Evolutionary conservation across 768 basidiomycete species (phyloP).

Genomic region (Tricholoma furcatifolium): DNA sequence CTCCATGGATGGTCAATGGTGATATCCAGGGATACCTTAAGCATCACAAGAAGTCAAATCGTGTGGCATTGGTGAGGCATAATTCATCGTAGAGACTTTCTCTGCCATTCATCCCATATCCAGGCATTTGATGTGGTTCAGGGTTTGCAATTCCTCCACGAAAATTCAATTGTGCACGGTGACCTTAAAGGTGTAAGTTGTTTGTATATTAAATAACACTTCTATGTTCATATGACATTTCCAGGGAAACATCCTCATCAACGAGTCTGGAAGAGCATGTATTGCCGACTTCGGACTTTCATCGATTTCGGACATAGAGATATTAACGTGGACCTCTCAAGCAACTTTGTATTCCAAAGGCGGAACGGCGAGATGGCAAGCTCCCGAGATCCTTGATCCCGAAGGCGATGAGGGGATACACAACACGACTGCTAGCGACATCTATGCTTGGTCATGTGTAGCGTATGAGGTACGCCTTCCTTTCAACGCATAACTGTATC

Average conservation of each 20-base stretch:
- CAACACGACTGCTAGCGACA: no score
- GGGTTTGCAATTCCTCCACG: neutral
- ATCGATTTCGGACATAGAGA: no score
- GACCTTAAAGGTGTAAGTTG: neutral
- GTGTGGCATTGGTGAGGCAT: neutral
- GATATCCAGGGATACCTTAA: neutral
- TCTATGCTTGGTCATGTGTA: no score
- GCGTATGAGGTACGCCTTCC: neutral
- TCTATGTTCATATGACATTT: neutral
- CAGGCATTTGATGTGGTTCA: conserved; percentile 1
- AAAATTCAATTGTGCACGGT: no score
- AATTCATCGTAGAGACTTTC: no score
- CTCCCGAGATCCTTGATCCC: neutral
- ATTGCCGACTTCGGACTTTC: no score
- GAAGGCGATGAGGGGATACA: neutral
- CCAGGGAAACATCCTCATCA: conserved; percentile 1
- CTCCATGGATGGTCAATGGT: conserved; percentile 7
- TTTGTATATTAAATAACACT: neutral
- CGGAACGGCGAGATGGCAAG: no score
- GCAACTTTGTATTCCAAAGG: no score
- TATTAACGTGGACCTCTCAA: no score
- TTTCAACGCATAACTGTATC: no score
- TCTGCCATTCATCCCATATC: neutral
- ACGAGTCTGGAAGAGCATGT: no score
- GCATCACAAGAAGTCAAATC: neutral